These are phyloP conservation scores for Candida parachauliodes DNA, from an alignment of 805 yeast genomes.

Conservation along the genomic window DNA sequence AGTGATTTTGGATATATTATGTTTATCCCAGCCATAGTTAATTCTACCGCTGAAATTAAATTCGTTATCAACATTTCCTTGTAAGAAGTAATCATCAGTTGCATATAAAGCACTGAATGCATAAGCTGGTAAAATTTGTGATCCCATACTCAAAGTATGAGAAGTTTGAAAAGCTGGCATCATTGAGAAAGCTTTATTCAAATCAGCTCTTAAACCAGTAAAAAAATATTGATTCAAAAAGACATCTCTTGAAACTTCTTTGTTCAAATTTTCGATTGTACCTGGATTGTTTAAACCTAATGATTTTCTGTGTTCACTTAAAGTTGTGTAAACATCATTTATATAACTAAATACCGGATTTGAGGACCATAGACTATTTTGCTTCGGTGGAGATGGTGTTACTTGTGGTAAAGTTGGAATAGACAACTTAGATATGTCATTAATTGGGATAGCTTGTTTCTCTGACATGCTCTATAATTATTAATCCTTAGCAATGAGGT, in stretches of 20 bases:
- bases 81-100: conserved; percentile 77
- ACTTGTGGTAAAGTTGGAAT: conserved; percentile 58
- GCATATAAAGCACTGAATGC: conserved; percentile 89
- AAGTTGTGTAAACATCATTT: conserved; percentile 68
- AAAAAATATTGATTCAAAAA: conserved; percentile 85
- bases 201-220: conserved; percentile 94
- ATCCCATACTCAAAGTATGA: conserved; percentile 87
- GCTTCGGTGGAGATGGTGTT: conserved; percentile 50
- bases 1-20: conserved; percentile 75
- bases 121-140: conserved; percentile 81
- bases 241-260: conserved; percentile 92
- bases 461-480: too few relatives aligned
- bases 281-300: conserved; percentile 90
- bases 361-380: conserved; percentile 67
- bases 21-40: conserved; percentile 85
- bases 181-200: conserved; percentile 85
- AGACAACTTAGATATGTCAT: conserved; percentile 56
- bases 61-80: conserved; percentile 90
- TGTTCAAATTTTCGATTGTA: conserved; percentile 85
- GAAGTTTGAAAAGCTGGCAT: conserved; percentile 96
- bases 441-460: conserved; percentile 5
- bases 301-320: conserved; percentile 74
- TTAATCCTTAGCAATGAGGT: conserved; percentile 1
- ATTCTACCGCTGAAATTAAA: conserved; percentile 81
- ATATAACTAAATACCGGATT: conserved; percentile 80